Evolutionary conservation across 371 early-diverging fungal genomes (phyloP).

Genomic region (Amoeboaphelidium occidentale): DNA sequence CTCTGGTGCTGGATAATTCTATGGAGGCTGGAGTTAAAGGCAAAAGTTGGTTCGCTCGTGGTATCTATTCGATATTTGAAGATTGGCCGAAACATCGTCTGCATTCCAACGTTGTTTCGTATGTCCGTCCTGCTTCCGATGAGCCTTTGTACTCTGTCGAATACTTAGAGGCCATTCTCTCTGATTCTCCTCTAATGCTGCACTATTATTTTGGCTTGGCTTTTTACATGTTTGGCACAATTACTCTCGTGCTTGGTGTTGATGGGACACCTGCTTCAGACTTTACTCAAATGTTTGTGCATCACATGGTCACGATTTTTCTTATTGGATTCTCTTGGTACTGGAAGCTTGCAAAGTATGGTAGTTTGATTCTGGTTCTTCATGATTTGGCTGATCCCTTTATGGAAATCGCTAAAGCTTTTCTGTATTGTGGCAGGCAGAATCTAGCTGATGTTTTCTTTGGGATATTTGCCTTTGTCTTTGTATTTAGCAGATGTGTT

Average conservation of each 20-base stretch:
- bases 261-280: conserved; percentile 3
- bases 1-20: background rate
- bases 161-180: background rate
- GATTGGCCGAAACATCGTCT: too few relatives aligned
- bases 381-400: conserved; percentile 33
- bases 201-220: background rate
- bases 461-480: conserved; percentile 20
- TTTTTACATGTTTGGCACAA: background rate
- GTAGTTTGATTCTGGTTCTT: conserved; percentile 21
- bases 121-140: too few relatives aligned
- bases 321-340: conserved; percentile 16
- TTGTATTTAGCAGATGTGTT: conserved; percentile 18
- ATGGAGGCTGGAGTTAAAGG: background rate
- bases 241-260: background rate
- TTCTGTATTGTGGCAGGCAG: conserved; percentile 15
- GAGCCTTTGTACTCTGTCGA: too few relatives aligned
- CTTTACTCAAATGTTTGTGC: conserved; percentile 16
- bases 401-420: conserved; percentile 30
- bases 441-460: conserved; percentile 20
- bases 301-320: conserved; percentile 24
- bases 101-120: too few relatives aligned
- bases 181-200: background rate
- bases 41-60: too few relatives aligned
- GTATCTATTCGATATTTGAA: too few relatives aligned
- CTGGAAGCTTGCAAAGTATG: conserved; percentile 17